Base-by-base conservation (phyloP, 352 stramenopile genomes). In the Chrysophaeum taylorii region DNA sequence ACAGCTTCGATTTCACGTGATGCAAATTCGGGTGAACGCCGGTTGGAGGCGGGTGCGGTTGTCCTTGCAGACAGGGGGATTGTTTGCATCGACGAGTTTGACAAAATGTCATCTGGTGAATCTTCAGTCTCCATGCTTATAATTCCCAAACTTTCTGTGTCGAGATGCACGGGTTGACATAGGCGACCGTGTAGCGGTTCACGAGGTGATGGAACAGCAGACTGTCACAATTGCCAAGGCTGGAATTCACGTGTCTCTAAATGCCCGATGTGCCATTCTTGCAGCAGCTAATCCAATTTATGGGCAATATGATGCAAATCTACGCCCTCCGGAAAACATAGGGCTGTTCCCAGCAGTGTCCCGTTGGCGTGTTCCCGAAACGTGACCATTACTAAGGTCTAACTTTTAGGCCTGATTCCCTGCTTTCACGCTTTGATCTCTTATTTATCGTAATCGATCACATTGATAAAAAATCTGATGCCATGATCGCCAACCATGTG, bases 121-220 rank as follows among this genome's bases (percentile, higher is more conserved):
- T 45, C 21, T 45, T 45, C 39, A 45, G 12, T 45, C 21, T 45
- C 9, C 9, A 45, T 45, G 21, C 9, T 45, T 45, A 45, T n/a
- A n/a, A n/a, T n/a, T 45, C 12, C 12, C 39, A 45, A 12, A 21
- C 9, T 21, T 45, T 45, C 9, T 45, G 12, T 50, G 42, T 50
- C 15, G 42, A 15, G 23, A 50, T 21, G 42, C 42, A 21, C 15
- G 42, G 23, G 23, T 50, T 15, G 15, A 50, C 21, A 27, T 36
- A 31, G 89, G 87, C 18, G 94, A 98, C 89, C 90, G 94, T 45
- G 96, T 99, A 25, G 95, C 96, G 2, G 99, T 99, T 75, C 96
- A 99, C 85, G 96, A 99, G 89, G 90, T 92, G 0, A 99, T 99
- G 96, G 96, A 99, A 80, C 96, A 99, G 77, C 96, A 99, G 76